Conservation (phyloP, 2,329 filamentous ascomycete genomes). For the Stachybotrys echinatus region DNA sequence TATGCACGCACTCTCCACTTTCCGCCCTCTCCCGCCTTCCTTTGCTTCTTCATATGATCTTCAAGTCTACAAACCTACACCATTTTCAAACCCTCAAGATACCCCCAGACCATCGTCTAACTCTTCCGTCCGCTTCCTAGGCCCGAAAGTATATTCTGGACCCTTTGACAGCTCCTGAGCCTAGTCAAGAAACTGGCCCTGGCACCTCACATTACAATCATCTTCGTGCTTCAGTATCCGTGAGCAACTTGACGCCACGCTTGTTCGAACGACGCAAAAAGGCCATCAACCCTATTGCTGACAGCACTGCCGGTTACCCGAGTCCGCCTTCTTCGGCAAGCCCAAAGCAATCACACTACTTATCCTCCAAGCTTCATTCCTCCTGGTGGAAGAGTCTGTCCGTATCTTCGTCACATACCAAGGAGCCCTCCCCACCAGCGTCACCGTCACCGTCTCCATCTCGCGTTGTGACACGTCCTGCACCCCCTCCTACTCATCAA, state of each 20-base stretch:
- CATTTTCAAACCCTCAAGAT: neutral
- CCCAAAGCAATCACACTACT: conserved; percentile 41
- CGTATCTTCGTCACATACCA: conserved; percentile 8
- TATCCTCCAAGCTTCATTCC: conserved; percentile 38
- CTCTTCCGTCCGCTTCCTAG: conserved; percentile 30
- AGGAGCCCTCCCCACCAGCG: conserved; percentile 12
- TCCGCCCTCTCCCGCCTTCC: too few relatives aligned
- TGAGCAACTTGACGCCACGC: neutral
- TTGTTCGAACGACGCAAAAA: conserved; percentile 7
- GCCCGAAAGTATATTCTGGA: conserved; percentile 63
- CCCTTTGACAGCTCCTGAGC: conserved; percentile 63
- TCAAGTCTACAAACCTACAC: neutral
- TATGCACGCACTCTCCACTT: too few relatives aligned
- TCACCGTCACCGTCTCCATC: conserved; percentile 7
- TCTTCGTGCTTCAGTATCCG: conserved; percentile 13
- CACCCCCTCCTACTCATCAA: conserved; percentile 10
- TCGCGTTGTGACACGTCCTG: neutral
- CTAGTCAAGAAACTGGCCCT: conserved; percentile 62
- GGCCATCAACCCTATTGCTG: conserved; percentile 1
- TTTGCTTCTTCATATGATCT: too few relatives aligned
- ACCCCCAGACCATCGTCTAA: neutral
- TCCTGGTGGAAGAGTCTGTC: conserved; percentile 5
- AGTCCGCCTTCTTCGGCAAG: conserved; percentile 51
- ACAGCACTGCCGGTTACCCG: conserved; percentile 17
- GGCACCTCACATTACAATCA: conserved; percentile 47